These are phyloP conservation scores for Kwoniella pini DNA, from an alignment of 768 basidiomycete genomes.

Conservation along the genomic window DNA sequence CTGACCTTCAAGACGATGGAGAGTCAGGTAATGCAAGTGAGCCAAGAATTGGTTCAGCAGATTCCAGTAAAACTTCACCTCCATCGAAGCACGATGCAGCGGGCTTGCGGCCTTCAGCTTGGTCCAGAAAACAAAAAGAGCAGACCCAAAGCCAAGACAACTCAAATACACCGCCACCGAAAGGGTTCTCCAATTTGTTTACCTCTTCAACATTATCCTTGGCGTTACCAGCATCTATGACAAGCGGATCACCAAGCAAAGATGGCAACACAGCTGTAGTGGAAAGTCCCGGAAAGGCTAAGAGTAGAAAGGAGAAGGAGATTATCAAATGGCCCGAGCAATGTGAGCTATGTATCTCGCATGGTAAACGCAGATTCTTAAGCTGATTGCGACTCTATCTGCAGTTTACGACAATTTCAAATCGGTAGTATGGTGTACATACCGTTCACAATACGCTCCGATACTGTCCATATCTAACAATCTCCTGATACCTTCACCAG, in stretches of 20 bases:
- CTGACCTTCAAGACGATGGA: conserved; percentile 13
- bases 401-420: not conserved
- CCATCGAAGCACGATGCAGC: conserved; percentile 11
- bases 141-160: not conserved
- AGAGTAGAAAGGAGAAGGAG: conserved; percentile 53
- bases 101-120: conserved; percentile 25
- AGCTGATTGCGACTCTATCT: not conserved
- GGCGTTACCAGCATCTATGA: conserved; percentile 21
- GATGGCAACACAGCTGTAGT: not conserved
- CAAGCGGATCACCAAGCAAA: conserved; percentile 30
- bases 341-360: conserved; percentile 44
- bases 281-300: conserved; percentile 42
- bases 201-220: conserved; percentile 39
- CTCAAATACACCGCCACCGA: conserved; percentile 28
- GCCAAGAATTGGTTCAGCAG: conserved; percentile 21
- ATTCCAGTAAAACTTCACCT: conserved; percentile 22
- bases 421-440: conserved; percentile 79
- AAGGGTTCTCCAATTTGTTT: conserved; percentile 42
- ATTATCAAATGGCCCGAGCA: conserved; percentile 58
- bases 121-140: conserved; percentile 30
- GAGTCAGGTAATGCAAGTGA: not conserved
- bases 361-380: too few relatives aligned
- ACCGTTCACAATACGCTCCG: conserved; percentile 80
- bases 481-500: conserved; percentile 42
- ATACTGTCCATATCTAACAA: conserved; percentile 58